Percentiles rank a stretch among this genome's conserved stretches.
phyloP scores from a whole-genome alignment of 179 eudicot genomes.

The Sideroxylon spinosum region DNA sequence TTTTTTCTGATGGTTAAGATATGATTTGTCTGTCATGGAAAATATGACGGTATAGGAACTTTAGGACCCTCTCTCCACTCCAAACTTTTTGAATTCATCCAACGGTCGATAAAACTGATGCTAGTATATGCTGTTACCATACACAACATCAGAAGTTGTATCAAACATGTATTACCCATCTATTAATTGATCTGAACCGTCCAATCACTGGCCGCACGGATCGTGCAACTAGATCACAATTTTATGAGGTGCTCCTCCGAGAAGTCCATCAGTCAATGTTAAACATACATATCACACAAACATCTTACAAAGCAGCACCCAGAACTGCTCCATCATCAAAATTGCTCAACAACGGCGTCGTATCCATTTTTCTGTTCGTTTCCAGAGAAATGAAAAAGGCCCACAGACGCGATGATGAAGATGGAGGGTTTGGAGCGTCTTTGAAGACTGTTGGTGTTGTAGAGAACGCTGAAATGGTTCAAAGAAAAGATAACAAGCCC shows the following conservation, averaged over 20 bases:
- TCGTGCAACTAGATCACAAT: no score
- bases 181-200: neutral
- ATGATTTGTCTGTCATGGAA: no score
- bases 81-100: neutral
- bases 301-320: neutral
- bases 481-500: conserved; percentile 17
- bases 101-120: conserved; percentile 9
- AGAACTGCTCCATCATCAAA: neutral
- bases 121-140: no score
- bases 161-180: neutral
- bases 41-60: neutral
- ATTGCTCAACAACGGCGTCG: neutral
- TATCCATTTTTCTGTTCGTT: neutral
- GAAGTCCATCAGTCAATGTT: no score
- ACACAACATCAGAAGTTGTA: neutral
- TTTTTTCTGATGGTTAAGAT: no score
- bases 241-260: no score
- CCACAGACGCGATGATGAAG: neutral
- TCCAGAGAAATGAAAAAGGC: neutral
- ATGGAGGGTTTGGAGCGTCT: neutral
- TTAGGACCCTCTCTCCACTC: neutral
- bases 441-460: neutral
- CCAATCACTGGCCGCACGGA: no score
- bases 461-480: conserved; percentile 9
- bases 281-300: neutral